Conservation (phyloP, 2,329 filamentous ascomycete species). For the Arthroderma uncinatum region DNA sequence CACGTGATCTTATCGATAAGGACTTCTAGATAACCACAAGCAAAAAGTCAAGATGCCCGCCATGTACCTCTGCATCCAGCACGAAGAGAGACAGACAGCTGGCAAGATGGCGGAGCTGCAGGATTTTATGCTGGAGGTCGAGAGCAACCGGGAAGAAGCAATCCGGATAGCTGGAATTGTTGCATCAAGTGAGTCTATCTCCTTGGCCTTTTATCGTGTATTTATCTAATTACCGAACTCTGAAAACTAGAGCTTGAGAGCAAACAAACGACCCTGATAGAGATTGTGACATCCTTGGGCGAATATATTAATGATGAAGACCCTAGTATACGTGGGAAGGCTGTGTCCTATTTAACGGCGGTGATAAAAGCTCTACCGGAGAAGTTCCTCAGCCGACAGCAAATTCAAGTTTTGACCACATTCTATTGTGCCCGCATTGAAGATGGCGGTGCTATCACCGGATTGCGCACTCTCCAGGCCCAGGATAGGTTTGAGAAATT, state of each 20-base stretch:
- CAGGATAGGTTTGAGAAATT: constrained; percentile 50
- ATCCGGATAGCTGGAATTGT: constrained; percentile 34
- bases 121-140: constrained; percentile 39
- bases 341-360: constrained; percentile 36
- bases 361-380: constrained; percentile 40
- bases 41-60: not conserved
- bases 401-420: constrained; percentile 50
- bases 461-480: constrained; percentile 48
- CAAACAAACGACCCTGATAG: constrained; percentile 50
- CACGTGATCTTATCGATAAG: constrained; percentile 5
- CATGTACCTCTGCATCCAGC: not conserved
- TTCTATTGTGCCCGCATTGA: constrained; percentile 56
- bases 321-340: constrained; percentile 47
- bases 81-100: not conserved
- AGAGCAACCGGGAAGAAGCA: constrained; percentile 38
- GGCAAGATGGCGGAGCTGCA: constrained; percentile 39
- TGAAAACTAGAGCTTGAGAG: constrained; percentile 42
- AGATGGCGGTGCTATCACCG: constrained; percentile 50
- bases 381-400: constrained; percentile 49
- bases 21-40: not conserved
- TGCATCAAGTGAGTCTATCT: constrained; percentile 31
- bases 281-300: constrained; percentile 51
- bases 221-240: constrained; percentile 16
- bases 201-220: not conserved
- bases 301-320: constrained; percentile 60